Percentiles rank a stretch among this genome's conserved stretches.
These are phyloP conservation scores for Triticum timopheevii DNA, from an alignment of 176 grass and related monocot species.

Conservation along the genomic window DNA sequence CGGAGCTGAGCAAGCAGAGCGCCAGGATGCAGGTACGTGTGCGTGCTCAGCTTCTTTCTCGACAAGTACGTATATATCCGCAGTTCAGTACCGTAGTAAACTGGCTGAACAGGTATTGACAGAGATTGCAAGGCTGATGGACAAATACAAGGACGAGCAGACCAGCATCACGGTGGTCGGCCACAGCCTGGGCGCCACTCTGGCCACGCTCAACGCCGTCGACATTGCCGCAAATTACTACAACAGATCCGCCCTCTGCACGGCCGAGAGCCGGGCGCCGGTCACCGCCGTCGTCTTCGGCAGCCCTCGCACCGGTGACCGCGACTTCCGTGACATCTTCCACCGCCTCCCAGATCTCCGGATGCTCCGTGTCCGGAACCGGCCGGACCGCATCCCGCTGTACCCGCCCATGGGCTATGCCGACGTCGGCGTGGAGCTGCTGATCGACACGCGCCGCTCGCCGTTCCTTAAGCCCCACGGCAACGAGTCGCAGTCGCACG, in stretches of 20 bases:
- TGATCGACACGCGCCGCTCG: constrained; percentile 65
- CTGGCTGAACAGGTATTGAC: constrained; percentile 50
- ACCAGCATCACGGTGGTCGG: constrained; percentile 79
- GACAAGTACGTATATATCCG: background rate
- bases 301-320: constrained; percentile 72
- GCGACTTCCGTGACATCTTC: constrained; percentile 54
- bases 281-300: constrained; percentile 70
- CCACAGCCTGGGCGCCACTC: constrained; percentile 84
- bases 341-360: constrained; percentile 47
- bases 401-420: constrained; percentile 56
- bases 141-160: constrained; percentile 72
- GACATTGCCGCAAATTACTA: constrained; percentile 64
- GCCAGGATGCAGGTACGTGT: constrained; percentile 67
- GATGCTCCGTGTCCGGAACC: constrained; percentile 68
- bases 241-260: constrained; percentile 22
- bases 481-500: constrained; percentile 55
- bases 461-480: constrained; percentile 76
- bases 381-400: constrained; percentile 55
- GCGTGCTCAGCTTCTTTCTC: background rate
- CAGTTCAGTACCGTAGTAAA: too few species aligned
- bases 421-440: constrained; percentile 72
- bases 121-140: constrained; percentile 60
- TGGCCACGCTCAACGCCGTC: constrained; percentile 70
- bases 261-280: background rate
- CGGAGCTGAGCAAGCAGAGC: constrained; percentile 53